Evolutionary conservation across 1,284 basidiomycete genomes (phyloP).

Genomic region (Gomphus bonarii): DNA sequence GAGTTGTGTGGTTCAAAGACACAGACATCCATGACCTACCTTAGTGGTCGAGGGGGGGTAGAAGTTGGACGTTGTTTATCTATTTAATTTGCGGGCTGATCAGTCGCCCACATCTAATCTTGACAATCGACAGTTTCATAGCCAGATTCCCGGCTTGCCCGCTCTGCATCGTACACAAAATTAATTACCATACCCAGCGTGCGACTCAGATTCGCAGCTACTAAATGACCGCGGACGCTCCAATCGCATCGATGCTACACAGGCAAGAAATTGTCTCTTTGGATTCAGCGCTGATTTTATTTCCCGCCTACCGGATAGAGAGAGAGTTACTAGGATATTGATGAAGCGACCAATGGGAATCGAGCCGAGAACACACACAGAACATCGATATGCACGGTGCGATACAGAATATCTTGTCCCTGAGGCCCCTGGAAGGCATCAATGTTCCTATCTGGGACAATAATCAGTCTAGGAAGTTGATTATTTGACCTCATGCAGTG

Average conservation of each 20-base stretch:
- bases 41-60: constrained; percentile 39
- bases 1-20: constrained; percentile 29
- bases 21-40: constrained; percentile 39
- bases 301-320: no score
- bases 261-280: no score
- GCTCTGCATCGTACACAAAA: background rate
- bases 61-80: constrained; percentile 30
- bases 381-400: constrained; percentile 32
- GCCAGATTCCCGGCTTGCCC: constrained; percentile 16
- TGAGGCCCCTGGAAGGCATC: constrained; percentile 36
- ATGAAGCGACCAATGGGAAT: constrained; percentile 41
- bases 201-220: no score
- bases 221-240: constrained; percentile 13
- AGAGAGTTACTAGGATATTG: constrained; percentile 30
- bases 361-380: constrained; percentile 32
- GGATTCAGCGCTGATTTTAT: no score
- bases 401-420: constrained; percentile 32
- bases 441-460: constrained; percentile 32
- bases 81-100: constrained; percentile 42
- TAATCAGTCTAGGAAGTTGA: background rate
- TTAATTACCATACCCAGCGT: background rate
- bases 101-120: constrained; percentile 38
- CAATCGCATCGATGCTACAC: constrained; percentile 27
- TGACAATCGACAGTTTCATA: constrained; percentile 38
- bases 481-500: background rate